Base-by-base conservation (phyloP, 164 flowering plant genomes). In the Platanus orientalis region DNA sequence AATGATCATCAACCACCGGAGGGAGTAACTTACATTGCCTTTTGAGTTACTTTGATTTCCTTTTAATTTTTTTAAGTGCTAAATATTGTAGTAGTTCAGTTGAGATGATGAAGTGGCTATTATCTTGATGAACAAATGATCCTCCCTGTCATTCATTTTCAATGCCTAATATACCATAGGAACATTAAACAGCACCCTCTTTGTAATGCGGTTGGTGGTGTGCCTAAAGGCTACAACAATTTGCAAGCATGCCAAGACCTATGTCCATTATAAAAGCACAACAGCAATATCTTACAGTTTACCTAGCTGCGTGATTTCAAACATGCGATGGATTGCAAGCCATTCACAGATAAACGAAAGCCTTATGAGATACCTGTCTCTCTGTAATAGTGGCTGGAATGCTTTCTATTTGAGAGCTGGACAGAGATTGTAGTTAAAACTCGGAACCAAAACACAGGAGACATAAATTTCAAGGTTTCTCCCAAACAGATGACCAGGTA, bases 391-490 rank as follows among this genome's bases (percentile, higher is more conserved):
- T 50, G 71, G 75, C 69, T 62, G 65, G 30, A 49, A 49, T 55
- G 30, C 51, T 74, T 77, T n/a, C n/a, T 67, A 69, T 66, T 63
- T 40, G 21, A 53, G n/a, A 57, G 66, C 62, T 65, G 66, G 56
- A 62, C 66, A 63, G 64, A 67, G 57, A 61, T 19, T 28, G 11
- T 27, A 24, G 36, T 27, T n/a, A 54, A 30, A 59, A 50, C 7
- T 55, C 55, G 14, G 44, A 53, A 27, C 25, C 25, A 36, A 64
- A 52, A 67, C 60, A 69, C 21, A 34, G 71, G 71, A 70, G 75
- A 66, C 55, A 55, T 20, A 57, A 51, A 44, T 55, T 54, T 42
- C 62, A 70, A 36, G 6, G 78, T 78, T 67, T 73, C 69, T 71
- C 68, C 70, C 64, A 73, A 51, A 60, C 73, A 66, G 48, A 62